Evolutionary conservation across 2,329 filamentous ascomycete species (phyloP), one percentile per base, ranked within the genome.

Genomic region (Pseudogymnoascus sp.): DNA sequence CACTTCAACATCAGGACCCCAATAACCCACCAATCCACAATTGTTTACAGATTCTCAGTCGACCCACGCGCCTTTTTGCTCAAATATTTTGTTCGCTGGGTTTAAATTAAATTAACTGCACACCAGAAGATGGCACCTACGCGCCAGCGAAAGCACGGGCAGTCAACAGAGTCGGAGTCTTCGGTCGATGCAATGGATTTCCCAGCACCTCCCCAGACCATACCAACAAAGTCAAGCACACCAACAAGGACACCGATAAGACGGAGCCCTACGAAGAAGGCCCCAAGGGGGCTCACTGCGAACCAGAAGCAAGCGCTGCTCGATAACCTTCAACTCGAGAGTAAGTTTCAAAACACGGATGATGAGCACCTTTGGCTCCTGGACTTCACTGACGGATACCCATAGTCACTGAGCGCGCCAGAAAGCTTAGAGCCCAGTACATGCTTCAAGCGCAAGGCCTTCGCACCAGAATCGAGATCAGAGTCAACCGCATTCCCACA

Each of bases 401-500:
- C 64, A 35, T 68, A 96, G 92, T 96, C 67, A 92, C 90, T 16
- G 90, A 95, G 76, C 86, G 92, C 73, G 90, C 91, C 65, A 85
- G 93, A 69, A 92, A 93, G 74, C 80, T 97, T 65, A 86, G 92
- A 69, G 89, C 92, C 5, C 92, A 96, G 73, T 96, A 95, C 77
- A 88, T 89, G 64, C 82, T 95, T 8, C 92, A 96, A 75, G 90
- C 92, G 22, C 89, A 93, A 74, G 90, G 90, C 66, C 82, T 97
- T 39, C 85, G 89, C 65, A 87, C 91, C 64, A 88, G 93, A 65
- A 88, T 99, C 60, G 92, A 97, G 75, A 89, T 96, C 77, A 90
- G 94, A 76, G 84, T 97, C 74, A 96, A 97, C 73, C 87, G 94
- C 61, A 94, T 97, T 60, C 94, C 94, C 6, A 83, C 85, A 69